Base-by-base conservation (phyloP, 257 asterid genomes). In the Coffea canephora region DNA sequence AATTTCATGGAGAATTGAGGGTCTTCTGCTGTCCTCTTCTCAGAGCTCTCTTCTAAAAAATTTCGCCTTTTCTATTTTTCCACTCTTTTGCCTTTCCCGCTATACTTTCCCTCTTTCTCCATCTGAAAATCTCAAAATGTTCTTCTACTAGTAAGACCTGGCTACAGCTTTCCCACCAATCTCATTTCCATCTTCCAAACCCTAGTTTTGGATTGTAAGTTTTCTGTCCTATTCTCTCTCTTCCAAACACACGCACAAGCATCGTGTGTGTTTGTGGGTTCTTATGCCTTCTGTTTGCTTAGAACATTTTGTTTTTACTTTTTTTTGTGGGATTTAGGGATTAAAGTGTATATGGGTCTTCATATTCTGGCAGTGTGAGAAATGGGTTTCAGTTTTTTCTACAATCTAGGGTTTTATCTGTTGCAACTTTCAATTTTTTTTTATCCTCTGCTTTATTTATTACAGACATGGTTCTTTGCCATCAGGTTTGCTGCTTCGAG, bases 1-100 rank as follows among this genome's bases (percentile, higher is more conserved):
- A 57, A 81, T 71, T 71, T 82, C 77, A 49, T 23, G 81, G 25
- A 68, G 71, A 77, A 59, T 77, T 82, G 54, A 52, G 67, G 59
- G 78, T 74, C 59, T 57, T 25, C 0, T 73, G 68, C 7, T 21
- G 31, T 55, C 13, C 52, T 54, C 43, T 10, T 11, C 46, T 31
- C 48, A 10, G 11, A 48, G 36, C 72, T 39, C 65, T 54, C 15
- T 62, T 50, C 41, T 48, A 79, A 39, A 73, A 74, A 74, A 74
- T 16, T 74, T 71, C 19, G 2, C 31, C 10, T 16, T 19, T 23
- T 59, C 66, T 31, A 43, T 65, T 49, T 34, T 71, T 34, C 46
- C 1, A 45, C 65, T 39, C 25, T 23, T 65, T n/a, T 50, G 59
- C 45, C 64, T 72, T 74, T 82, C 82, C 79, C 85, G 80, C 79